A percentile compares a stretch with the other conserved stretches of the same genome.
Evolutionary conservation across 495 filamentous ascomycete species (phyloP).

Genomic region (Astrothelium subdiscretum): DNA sequence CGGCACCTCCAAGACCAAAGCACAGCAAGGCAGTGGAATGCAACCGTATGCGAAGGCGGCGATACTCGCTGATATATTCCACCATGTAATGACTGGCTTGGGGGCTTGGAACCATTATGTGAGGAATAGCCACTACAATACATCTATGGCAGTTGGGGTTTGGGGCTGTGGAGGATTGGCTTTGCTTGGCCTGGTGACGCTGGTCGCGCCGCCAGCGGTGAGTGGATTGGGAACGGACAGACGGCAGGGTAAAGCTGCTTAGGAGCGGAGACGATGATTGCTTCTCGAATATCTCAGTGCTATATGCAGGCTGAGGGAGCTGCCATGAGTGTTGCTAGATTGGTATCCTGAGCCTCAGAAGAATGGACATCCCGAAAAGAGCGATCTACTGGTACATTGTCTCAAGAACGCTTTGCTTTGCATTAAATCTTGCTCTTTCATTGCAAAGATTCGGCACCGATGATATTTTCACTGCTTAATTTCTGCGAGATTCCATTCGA

Average conservation of each 20-base stretch:
- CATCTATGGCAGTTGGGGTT: slow-evolving; percentile 16
- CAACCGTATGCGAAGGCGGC: slow-evolving; percentile 16
- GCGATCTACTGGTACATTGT: too few species aligned
- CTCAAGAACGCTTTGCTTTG: too few species aligned
- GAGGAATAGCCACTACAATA: slow-evolving; percentile 10
- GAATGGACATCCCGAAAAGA: too few species aligned
- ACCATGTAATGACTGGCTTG: slow-evolving; percentile 15
- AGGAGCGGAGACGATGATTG: not conserved
- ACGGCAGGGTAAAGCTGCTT: not conserved
- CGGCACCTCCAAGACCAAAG: not conserved
- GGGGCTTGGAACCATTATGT: slow-evolving; percentile 14
- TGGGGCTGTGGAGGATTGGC: slow-evolving; percentile 1
- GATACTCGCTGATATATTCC: slow-evolving; percentile 13
- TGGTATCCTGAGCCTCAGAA: too few species aligned
- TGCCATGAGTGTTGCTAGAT: too few species aligned
- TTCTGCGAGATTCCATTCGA: too few species aligned
- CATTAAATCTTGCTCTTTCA: too few species aligned
- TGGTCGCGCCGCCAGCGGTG: not conserved
- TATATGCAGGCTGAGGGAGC: too few species aligned
- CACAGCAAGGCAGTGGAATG: slow-evolving; percentile 3
- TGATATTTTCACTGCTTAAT: too few species aligned
- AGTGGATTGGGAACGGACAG: not conserved
- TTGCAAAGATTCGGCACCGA: too few species aligned
- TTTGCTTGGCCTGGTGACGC: not conserved
- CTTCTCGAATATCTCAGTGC: too few species aligned